These are phyloP conservation scores for Beverwykella pulmonaria DNA, from an alignment of 495 filamentous ascomycete genomes.

Conservation along the genomic window DNA sequence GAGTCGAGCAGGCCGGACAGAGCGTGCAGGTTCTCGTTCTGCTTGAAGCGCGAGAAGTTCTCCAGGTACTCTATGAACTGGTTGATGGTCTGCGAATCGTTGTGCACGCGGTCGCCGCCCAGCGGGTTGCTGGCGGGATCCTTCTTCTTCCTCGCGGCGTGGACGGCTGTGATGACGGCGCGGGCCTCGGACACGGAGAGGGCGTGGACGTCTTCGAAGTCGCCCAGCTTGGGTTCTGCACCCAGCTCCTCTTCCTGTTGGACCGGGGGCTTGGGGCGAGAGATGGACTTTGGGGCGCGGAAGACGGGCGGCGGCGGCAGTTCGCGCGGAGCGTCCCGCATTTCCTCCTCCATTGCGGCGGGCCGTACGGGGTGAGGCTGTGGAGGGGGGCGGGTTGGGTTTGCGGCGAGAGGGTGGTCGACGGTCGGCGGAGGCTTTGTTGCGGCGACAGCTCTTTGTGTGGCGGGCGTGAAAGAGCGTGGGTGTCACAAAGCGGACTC, in stretches of 20 bases:
- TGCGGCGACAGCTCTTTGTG: not conserved
- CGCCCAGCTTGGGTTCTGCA: conserved; percentile 79
- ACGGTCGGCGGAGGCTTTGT: conserved; percentile 1
- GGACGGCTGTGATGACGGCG: conserved; percentile 83
- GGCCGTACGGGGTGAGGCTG: not conserved
- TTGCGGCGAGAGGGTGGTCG: not conserved
- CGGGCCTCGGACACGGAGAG: conserved; percentile 89
- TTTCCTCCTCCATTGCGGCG: conserved; percentile 30
- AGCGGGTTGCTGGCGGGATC: conserved; percentile 60
- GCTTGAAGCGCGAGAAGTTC: conserved; percentile 90
- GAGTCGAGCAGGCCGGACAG: conserved; percentile 80
- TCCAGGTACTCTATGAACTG: conserved; percentile 92
- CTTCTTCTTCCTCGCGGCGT: conserved; percentile 69
- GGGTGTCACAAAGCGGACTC: not conserved
- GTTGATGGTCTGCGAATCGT: conserved; percentile 69
- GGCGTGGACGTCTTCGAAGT: conserved; percentile 85
- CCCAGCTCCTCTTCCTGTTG: conserved; percentile 88
- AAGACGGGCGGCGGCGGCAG: conserved; percentile 27
- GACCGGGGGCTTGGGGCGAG: conserved; percentile 52
- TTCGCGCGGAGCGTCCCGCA: conserved; percentile 19
- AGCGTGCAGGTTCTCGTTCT: conserved; percentile 88
- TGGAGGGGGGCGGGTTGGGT: not conserved
- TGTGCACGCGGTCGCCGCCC: conserved; percentile 33
- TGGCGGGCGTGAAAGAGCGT: not conserved
- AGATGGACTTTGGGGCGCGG: conserved; percentile 32